Evolutionary conservation across 768 basidiomycete genomes (phyloP).

Genomic region (Tylopilus subfusipes): DNA sequence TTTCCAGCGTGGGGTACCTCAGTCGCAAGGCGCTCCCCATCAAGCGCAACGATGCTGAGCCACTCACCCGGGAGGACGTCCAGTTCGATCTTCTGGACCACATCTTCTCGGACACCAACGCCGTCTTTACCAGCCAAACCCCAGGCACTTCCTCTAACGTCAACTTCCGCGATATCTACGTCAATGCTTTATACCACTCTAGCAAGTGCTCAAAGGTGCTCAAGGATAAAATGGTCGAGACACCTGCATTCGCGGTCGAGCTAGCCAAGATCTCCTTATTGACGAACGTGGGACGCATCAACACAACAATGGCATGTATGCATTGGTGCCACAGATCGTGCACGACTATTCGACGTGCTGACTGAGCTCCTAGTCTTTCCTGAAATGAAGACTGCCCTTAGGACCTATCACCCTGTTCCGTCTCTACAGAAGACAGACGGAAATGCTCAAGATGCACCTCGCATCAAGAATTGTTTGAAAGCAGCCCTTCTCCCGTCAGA

Average conservation of each 20-base stretch:
- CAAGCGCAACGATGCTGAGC: slow-evolving; percentile 80
- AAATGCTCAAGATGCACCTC: slow-evolving; percentile 86
- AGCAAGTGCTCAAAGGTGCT: slow-evolving; percentile 84
- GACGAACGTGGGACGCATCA: slow-evolving; percentile 88
- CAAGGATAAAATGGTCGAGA: slow-evolving; percentile 84
- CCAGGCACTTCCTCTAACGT: slow-evolving; percentile 49
- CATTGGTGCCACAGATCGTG: slow-evolving; percentile 14
- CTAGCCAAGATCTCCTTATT: slow-evolving; percentile 80
- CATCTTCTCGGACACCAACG: slow-evolving; percentile 68
- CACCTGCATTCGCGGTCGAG: slow-evolving; percentile 72
- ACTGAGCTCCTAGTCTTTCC: slow-evolving; percentile 64
- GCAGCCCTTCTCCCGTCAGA: slow-evolving; percentile 74
- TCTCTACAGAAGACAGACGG: slow-evolving; percentile 84
- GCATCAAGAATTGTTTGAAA: slow-evolving; percentile 89
- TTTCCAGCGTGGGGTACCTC: slow-evolving; percentile 51
- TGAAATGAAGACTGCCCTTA: slow-evolving; percentile 87
- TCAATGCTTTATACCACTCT: slow-evolving; percentile 76
- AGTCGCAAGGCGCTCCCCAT: slow-evolving; percentile 67
- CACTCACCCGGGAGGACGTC: slow-evolving; percentile 77
- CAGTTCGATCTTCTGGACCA: slow-evolving; percentile 81
- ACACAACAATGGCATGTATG: slow-evolving; percentile 88
- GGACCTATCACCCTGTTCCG: slow-evolving; percentile 88
- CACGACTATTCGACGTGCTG: slow-evolving; percentile 10
- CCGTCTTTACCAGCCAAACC: slow-evolving; percentile 68
- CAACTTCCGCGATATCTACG: slow-evolving; percentile 80